Conservation (phyloP, 2,329 filamentous ascomycete species). For the Aspergillus sp. region DNA sequence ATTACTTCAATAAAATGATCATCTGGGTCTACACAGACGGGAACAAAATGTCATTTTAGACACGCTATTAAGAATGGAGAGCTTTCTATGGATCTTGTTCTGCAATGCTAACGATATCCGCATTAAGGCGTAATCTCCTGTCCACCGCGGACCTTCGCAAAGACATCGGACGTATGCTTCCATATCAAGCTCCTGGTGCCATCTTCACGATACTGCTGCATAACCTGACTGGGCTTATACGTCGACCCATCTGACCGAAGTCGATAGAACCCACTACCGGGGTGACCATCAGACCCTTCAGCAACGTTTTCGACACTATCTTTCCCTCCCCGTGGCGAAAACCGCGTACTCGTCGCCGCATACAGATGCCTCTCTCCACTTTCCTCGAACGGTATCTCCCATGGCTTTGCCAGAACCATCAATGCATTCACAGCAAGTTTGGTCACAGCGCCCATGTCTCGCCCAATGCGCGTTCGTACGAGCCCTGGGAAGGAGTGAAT, state of each 20-base stretch:
- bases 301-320: not conserved
- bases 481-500: slow-evolving; percentile 43
- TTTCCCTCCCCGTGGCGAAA: slow-evolving; percentile 1
- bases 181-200: slow-evolving; percentile 4
- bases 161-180: slow-evolving; percentile 3
- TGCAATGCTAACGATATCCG: too few relatives aligned
- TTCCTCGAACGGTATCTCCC: slow-evolving; percentile 4
- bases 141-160: too few relatives aligned
- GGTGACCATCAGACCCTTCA: slow-evolving; percentile 1
- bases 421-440: slow-evolving; percentile 3
- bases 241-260: slow-evolving; percentile 9
- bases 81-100: too few relatives aligned
- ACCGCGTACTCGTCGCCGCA: slow-evolving; percentile 5
- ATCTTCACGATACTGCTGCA: slow-evolving; percentile 7
- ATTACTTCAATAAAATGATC: too few relatives aligned
- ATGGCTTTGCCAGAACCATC: slow-evolving; percentile 4
- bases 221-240: slow-evolving; percentile 1
- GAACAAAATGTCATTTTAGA: too few relatives aligned
- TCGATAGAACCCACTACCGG: slow-evolving; percentile 7
- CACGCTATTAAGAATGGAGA: too few relatives aligned
- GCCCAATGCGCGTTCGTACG: slow-evolving; percentile 29
- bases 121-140: too few relatives aligned
- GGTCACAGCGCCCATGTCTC: slow-evolving; percentile 25
- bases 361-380: slow-evolving; percentile 10
- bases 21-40: too few relatives aligned